Evolutionary conservation across 257 asterid genomes (phyloP), one percentile per base, ranked within the genome.

Genomic region (Perilla frutescens): DNA sequence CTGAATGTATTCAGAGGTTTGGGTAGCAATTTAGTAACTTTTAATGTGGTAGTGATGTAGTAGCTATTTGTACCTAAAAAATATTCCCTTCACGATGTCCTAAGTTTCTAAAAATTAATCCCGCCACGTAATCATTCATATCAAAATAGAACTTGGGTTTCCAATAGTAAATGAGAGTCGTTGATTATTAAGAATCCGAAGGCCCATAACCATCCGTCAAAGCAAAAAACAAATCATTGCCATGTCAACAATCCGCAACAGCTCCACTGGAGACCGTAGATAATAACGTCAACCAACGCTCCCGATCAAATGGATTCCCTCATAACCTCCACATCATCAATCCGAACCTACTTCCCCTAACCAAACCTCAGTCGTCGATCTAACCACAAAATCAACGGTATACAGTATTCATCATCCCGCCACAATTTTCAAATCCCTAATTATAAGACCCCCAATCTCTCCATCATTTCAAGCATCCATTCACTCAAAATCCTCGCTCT

Each of bases 371-470:
- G 41, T 48, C 66, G 71, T 76, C 29, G 62, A 68, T 39, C 0
- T 1, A 31, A 8, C 3, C 12, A 0, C 10, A 1, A 54, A 36
- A 49, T 51, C 80, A 64, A 77, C 77, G 77, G 62, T 45, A 20
- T 9, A 37, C 31, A 55, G 2, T 1, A 55, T 13, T 63, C 41
- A 44, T 8, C n/a, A n/a, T 63, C 81, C 81, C 73, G 77, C 81
- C 73, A 62, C 59, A 70, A 77, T 36, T 77, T 70, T 64, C 40
- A 20, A 44, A 54, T n/a, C 77, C 57, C 69, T 7, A 55, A 26
- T 71, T 70, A 70, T 62, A 77, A 63, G 34, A 7, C 56, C 68
- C 72, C 68, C 3, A 43, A 26, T 8, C 41, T 2, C 44, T 12
- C 3, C 15, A 5, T 1, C 40, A 9, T 5, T 13, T 14, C 73